phyloP scores from a whole-genome alignment of 1,284 basidiomycete species.

The Irpex sp. region DNA sequence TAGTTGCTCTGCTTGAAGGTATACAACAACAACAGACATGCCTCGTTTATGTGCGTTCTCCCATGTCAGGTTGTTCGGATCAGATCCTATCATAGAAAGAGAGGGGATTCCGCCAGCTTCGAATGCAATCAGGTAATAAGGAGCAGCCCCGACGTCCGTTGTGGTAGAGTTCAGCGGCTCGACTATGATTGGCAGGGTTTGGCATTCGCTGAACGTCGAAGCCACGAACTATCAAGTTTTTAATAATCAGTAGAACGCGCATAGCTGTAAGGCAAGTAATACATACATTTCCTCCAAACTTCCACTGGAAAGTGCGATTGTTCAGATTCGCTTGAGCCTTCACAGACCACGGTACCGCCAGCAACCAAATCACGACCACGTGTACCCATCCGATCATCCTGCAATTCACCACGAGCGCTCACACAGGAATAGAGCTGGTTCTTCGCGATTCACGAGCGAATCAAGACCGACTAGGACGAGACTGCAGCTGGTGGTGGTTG shows the following conservation, averaged over 20 bases:
- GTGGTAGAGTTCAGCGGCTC: conserved; percentile 14
- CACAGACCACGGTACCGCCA: not conserved
- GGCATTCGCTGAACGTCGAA: conserved; percentile 18
- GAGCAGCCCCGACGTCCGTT: conserved; percentile 30
- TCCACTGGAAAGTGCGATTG: not conserved
- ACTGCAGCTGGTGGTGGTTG: no score
- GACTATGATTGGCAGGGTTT: conserved; percentile 14
- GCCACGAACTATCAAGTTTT: conserved; percentile 5
- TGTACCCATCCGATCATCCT: no score
- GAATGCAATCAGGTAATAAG: conserved; percentile 49
- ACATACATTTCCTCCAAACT: not conserved
- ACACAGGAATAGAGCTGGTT: no score
- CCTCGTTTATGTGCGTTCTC: conserved; percentile 39
- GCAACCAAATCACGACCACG: no score
- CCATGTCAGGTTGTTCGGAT: conserved; percentile 38
- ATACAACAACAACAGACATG: conserved; percentile 21
- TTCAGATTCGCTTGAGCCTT: not conserved
- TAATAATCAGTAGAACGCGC: no score
- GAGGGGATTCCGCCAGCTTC: conserved; percentile 38
- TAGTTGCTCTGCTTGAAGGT: not conserved
- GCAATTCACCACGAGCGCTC: no score
- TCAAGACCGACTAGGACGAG: no score
- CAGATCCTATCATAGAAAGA: conserved; percentile 38
- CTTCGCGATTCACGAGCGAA: no score
- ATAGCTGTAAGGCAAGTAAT: not conserved